phyloP scores from a whole-genome alignment of 176 grass and related monocot species.

The Olyra latifolia region DNA sequence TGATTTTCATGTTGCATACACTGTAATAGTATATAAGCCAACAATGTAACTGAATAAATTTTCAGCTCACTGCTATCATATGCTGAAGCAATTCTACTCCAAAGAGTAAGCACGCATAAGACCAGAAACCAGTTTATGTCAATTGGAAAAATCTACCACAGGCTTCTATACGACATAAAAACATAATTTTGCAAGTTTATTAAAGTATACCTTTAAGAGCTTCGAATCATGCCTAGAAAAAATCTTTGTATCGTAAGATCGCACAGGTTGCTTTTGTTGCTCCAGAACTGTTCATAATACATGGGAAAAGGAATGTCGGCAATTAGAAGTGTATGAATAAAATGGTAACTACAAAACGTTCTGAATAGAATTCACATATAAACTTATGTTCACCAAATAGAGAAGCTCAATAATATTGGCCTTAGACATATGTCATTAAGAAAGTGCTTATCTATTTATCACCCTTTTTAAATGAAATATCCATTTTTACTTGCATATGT shows the following conservation, averaged over 20 bases:
- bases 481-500: neutral
- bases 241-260: conserved; percentile 68
- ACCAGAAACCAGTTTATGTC: conserved; percentile 16
- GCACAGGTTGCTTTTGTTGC: conserved; percentile 66
- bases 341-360: conserved; percentile 29
- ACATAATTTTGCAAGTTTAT: conserved; percentile 32
- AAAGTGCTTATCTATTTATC: neutral
- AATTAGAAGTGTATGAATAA: conserved; percentile 35
- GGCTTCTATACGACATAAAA: conserved; percentile 18
- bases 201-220: conserved; percentile 65
- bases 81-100: conserved; percentile 8
- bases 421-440: conserved; percentile 30
- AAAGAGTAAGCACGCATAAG: conserved; percentile 14
- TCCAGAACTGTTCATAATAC: conserved; percentile 47
- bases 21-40: neutral
- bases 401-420: conserved; percentile 22
- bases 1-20: neutral
- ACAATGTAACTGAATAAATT: conserved; percentile 14
- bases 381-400: conserved; percentile 24
- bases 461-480: neutral
- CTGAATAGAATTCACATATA: conserved; percentile 23
- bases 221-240: conserved; percentile 78
- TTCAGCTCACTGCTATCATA: conserved; percentile 12
- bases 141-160: conserved; percentile 16
- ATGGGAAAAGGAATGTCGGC: conserved; percentile 23